Percentiles rank a stretch among this genome's conserved stretches.
These are phyloP conservation scores for Globisporangium echinulatum DNA, from an alignment of 352 stramenopile genomes.

Conservation along the genomic window DNA sequence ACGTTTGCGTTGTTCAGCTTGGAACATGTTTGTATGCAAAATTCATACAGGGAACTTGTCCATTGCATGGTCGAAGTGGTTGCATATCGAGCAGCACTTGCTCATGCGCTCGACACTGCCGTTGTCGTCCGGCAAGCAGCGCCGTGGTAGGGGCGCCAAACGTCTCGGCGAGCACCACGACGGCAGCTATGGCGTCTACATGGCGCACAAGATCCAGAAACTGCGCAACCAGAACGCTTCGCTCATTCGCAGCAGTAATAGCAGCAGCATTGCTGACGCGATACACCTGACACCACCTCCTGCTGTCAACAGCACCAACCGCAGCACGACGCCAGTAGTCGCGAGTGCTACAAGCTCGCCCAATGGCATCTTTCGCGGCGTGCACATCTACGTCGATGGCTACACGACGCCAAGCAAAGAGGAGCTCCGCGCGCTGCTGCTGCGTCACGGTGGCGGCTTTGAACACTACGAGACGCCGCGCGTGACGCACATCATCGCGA, in stretches of 20 bases:
- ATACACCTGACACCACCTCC: background rate
- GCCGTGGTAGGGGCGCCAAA: background rate
- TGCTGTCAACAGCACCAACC: background rate
- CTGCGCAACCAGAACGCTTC: slow-evolving; percentile 64
- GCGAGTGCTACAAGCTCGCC: background rate
- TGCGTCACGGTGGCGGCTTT: slow-evolving; percentile 75
- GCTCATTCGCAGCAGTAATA: slow-evolving; percentile 12
- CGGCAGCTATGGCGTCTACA: slow-evolving; percentile 86
- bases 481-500: slow-evolving; percentile 87
- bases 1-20: too few relatives aligned
- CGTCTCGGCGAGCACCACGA: slow-evolving; percentile 72
- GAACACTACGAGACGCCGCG: slow-evolving; percentile 83
- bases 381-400: slow-evolving; percentile 85
- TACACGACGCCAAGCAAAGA: slow-evolving; percentile 82
- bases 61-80: background rate
- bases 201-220: slow-evolving; percentile 90
- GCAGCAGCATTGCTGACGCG: background rate
- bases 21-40: background rate
- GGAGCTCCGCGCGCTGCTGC: slow-evolving; percentile 75
- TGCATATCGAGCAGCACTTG: background rate
- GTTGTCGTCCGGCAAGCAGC: background rate
- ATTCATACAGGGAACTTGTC: background rate
- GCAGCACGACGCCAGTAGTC: background rate
- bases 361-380: slow-evolving; percentile 48
- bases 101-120: background rate